Evolutionary conservation across 2,329 filamentous ascomycete species (phyloP), one percentile per base, ranked within the genome.

Genomic region (Hypoxylon rubiginosum): DNA sequence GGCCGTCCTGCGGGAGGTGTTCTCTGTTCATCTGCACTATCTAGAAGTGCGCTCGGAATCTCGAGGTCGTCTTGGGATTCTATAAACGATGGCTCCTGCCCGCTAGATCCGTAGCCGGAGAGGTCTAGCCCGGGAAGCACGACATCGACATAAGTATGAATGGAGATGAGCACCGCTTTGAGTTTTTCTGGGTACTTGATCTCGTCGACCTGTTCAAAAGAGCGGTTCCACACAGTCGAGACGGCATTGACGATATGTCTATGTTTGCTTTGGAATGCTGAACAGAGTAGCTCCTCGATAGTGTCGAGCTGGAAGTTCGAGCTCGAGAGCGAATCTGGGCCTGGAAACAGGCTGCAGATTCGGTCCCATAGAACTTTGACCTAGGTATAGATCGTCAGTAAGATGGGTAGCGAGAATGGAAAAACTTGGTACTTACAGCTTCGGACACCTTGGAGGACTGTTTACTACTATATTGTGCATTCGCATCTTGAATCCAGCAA

Each of bases 151-250:
- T 86, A 82, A 0, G 84, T 79, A n/a, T 85, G 83, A 11, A 94
- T 78, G 15, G 85, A 86, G 26, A 86, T 81, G 34, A 97, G 81
- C 1, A 89, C 85, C 2, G 82, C 78, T 71, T 89, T 88, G 4
- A 97, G 82, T 30, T 81, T 82, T 10, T 85, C 78, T 0, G 93
- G 91, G 77, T 92, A 95, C 24, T 86, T 79, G 1, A 93, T 74
- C 4, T 80, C 79, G 3, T 87, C 82, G 41, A 86, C 84, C 15
- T 85, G 80, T 19, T 89, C 89, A 73, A 93, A 93, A 0, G 90
- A 85, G 0, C 79, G 76, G 70, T 94, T 94, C 93, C 93, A 97
- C 66, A 83, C 72, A 24, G 80, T 79, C 39, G 82, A 78, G 17
- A 84, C 79, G 73, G 74, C 82, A 76, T 78, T 88, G 67, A 81